These are phyloP conservation scores for Lasiodiplodia sp. DNA, from an alignment of 2,329 filamentous ascomycete genomes.

Conservation along the genomic window DNA sequence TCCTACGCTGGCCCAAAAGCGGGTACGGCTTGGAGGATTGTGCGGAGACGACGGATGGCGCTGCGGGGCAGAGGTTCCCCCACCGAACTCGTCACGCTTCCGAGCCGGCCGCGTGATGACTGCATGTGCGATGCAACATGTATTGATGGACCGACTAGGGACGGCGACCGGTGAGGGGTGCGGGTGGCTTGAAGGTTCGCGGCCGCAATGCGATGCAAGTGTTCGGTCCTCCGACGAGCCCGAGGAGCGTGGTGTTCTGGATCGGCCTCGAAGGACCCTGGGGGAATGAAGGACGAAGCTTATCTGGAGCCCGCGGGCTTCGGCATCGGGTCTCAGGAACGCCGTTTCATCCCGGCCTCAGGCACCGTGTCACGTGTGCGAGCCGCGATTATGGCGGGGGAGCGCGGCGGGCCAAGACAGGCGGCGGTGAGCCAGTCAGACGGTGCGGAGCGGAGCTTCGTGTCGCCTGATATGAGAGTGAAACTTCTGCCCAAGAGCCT, in stretches of 20 bases:
- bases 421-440: not conserved
- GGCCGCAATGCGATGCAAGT: not conserved
- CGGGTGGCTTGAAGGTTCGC: constrained; percentile 10
- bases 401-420: not conserved
- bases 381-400: constrained; percentile 7
- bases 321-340: not conserved
- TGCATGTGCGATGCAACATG: constrained; percentile 10
- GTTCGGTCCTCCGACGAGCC: not conserved
- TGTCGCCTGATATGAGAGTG: constrained; percentile 13
- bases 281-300: constrained; percentile 5
- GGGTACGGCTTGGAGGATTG: constrained; percentile 1
- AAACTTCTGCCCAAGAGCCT: constrained; percentile 24
- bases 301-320: not conserved
- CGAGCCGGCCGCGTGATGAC: not conserved
- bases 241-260: constrained; percentile 1
- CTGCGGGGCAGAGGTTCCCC: constrained; percentile 10
- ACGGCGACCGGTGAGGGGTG: not conserved
- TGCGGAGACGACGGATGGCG: constrained; percentile 14
- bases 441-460: constrained; percentile 5
- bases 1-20: not conserved
- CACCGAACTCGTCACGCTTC: not conserved
- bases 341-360: not conserved
- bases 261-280: not conserved
- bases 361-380: constrained; percentile 5
- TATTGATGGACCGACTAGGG: constrained; percentile 2